Conservation (phyloP, 805 yeast genomes). For the Saccharomyces eubayanus region DNA sequence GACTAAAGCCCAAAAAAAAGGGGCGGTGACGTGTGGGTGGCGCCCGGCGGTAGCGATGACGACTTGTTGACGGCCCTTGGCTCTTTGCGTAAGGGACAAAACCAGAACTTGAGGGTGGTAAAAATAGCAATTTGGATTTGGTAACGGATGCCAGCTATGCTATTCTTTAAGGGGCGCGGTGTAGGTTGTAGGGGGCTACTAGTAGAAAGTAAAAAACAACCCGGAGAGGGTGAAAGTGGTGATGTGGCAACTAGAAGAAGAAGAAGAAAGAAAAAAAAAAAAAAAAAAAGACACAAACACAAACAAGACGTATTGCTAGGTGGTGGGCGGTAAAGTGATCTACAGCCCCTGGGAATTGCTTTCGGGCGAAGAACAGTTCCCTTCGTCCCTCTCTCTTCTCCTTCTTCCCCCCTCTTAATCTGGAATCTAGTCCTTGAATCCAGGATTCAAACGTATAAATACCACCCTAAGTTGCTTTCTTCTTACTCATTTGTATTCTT, state of each 20-base stretch:
- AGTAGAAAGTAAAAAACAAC: background rate
- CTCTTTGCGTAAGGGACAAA: background rate
- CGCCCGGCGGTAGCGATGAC: background rate
- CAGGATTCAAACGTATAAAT: background rate
- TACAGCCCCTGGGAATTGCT: background rate
- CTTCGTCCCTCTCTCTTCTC: too few relatives aligned
- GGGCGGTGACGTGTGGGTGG: background rate
- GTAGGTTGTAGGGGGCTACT: background rate
- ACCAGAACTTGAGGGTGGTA: background rate
- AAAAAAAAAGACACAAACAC: background rate
- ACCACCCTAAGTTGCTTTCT: background rate
- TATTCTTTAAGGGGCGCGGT: background rate
- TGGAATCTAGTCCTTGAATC: background rate
- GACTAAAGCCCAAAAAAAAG: background rate
- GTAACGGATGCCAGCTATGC: too few relatives aligned
- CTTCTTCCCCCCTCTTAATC: background rate
- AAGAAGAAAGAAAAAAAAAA: background rate
- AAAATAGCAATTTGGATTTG: too few relatives aligned
- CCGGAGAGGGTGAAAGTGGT: background rate
- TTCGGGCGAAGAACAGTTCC: too few relatives aligned
- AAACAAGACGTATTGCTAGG: background rate
- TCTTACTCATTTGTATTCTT: background rate
- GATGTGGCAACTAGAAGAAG: background rate
- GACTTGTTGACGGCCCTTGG: background rate
- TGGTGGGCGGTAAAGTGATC: background rate